Conservation (phyloP, 164 flowering plant genomes). For the Sextonia rubra region DNA sequence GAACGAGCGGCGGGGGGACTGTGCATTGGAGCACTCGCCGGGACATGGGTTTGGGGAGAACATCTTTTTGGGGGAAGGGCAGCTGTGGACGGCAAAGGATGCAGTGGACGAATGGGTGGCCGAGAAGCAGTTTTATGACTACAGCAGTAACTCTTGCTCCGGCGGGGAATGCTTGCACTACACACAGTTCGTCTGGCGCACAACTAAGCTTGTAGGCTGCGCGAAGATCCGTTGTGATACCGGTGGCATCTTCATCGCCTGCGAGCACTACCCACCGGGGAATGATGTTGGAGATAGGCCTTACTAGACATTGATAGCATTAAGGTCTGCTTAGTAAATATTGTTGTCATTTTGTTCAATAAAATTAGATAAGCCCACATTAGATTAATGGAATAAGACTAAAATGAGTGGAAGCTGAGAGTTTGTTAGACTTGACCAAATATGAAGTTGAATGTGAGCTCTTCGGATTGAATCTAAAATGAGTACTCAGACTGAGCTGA, state of each 20-base stretch:
- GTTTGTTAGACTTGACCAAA: no score
- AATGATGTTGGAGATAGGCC: slow-evolving; percentile 16
- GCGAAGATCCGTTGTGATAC: slow-evolving; percentile 17
- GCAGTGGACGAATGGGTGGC: slow-evolving; percentile 17
- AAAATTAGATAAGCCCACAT: no score
- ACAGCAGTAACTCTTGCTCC: slow-evolving; percentile 9
- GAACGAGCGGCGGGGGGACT: slow-evolving; percentile 19
- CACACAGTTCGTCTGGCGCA: slow-evolving; percentile 22
- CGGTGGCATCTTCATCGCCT: slow-evolving; percentile 16
- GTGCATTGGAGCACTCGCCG: slow-evolving; percentile 17
- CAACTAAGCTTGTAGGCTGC: slow-evolving; percentile 17
- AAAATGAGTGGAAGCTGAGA: no score
- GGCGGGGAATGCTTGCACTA: slow-evolving; percentile 19
- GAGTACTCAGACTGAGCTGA: no score
- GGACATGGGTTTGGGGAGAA: slow-evolving; percentile 16
- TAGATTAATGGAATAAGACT: no score
- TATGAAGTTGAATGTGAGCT: no score
- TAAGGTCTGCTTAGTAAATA: no score
- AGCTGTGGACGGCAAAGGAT: slow-evolving; percentile 10
- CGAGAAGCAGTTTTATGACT: slow-evolving; percentile 12
- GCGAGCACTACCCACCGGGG: slow-evolving; percentile 20
- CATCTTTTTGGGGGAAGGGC: slow-evolving; percentile 18
- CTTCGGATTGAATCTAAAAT: no score
- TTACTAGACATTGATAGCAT: slow-evolving; percentile 4
- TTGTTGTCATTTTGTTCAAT: no score